Evolutionary conservation across 2,329 filamentous ascomycete genomes (phyloP).

Genomic region (Lachnellula willkommii): DNA sequence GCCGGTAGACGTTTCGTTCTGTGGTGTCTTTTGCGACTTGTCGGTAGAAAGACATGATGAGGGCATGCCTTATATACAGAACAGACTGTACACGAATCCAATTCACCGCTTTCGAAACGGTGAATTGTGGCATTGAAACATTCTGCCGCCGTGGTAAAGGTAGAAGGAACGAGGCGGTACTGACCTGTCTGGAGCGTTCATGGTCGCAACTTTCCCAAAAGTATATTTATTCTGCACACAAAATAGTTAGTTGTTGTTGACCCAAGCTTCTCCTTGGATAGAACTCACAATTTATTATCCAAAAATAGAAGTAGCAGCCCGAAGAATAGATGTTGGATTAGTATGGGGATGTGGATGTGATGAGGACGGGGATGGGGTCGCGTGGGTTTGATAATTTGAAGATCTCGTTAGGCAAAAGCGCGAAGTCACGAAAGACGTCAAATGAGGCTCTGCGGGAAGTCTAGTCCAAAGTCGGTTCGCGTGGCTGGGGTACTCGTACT

Average conservation of each 20-base stretch:
- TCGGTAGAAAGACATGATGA: background rate
- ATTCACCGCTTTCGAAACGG: background rate
- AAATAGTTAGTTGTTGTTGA: background rate
- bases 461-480: conserved; percentile 3
- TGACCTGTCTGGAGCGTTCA: conserved; percentile 52
- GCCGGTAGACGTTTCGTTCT: background rate
- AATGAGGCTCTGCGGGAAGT: conserved; percentile 20
- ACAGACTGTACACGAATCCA: background rate
- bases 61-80: no score
- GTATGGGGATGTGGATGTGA: no score
- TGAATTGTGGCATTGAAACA: background rate
- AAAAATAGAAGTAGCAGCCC: no score
- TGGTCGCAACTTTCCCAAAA: conserved; percentile 25
- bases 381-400: no score
- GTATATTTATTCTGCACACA: background rate
- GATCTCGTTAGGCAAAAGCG: no score
- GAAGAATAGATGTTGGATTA: no score
- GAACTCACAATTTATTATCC: background rate
- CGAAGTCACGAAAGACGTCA: background rate
- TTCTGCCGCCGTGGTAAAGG: background rate
- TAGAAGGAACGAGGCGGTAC: conserved; percentile 18
- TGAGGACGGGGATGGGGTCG: no score
- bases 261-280: no score
- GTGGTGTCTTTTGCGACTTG: conserved; percentile 26
- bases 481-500: background rate